Percentiles rank a stretch among this genome's conserved stretches.
phyloP scores from a whole-genome alignment of 208 protist genomes.

The Perkinsela sp. region DNA sequence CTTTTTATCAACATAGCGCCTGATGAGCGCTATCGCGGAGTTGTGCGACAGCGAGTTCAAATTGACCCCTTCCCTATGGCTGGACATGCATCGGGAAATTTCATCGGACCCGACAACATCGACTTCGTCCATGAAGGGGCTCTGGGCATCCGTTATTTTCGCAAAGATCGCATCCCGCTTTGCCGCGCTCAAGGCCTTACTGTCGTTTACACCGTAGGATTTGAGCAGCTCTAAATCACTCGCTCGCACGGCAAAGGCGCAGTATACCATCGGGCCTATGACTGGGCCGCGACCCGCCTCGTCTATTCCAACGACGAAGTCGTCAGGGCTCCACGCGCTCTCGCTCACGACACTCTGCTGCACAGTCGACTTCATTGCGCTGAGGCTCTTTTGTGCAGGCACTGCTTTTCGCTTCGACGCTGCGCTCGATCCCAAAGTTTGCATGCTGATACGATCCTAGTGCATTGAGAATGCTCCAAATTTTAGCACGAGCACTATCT shows the following conservation, averaged over 20 bases:
- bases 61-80: constrained; percentile 18
- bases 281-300: constrained; percentile 77
- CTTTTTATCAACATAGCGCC: constrained; percentile 17
- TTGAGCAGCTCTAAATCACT: constrained; percentile 34
- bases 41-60: constrained; percentile 64
- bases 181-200: constrained; percentile 29
- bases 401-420: background rate
- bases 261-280: constrained; percentile 77
- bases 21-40: constrained; percentile 39
- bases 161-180: constrained; percentile 18
- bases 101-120: constrained; percentile 18
- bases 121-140: constrained; percentile 26
- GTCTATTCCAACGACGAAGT: constrained; percentile 67
- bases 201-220: constrained; percentile 49
- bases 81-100: constrained; percentile 37
- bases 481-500: background rate
- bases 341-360: background rate
- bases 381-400: too few relatives aligned
- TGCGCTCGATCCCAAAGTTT: background rate
- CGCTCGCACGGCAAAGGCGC: constrained; percentile 22
- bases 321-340: constrained; percentile 16
- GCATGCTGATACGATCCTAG: background rate
- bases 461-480: background rate
- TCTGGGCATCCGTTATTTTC: constrained; percentile 19
- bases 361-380: too few relatives aligned